Percentiles rank a stretch among this genome's conserved stretches.
Conservation (phyloP, 805 yeast genomes). For the Candida boleticola region DNA sequence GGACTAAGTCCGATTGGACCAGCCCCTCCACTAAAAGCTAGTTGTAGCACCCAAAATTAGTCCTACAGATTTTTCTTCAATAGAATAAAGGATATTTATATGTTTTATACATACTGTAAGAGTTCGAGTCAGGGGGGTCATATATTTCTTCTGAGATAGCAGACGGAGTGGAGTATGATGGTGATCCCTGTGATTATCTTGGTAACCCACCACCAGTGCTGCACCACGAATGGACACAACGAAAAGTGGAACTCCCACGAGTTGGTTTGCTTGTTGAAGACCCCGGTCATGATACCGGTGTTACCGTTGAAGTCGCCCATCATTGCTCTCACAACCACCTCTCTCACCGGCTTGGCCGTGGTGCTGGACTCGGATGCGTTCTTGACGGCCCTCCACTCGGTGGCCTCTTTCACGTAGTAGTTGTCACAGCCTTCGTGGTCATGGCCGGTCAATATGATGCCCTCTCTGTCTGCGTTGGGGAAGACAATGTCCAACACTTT, state of each 20-base stretch:
- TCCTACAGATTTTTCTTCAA: no score
- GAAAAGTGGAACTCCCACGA: conserved; percentile 68
- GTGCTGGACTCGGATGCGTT: conserved; percentile 6
- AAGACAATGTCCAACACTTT: conserved; percentile 71
- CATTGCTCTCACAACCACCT: conserved; percentile 84
- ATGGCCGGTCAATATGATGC: conserved; percentile 88
- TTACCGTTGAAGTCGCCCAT: conserved; percentile 97
- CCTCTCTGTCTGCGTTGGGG: conserved; percentile 58
- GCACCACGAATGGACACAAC: conserved; percentile 79
- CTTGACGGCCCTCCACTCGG: conserved; percentile 14
- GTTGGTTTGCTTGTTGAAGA: conserved; percentile 40
- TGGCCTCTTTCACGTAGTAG: conserved; percentile 20
- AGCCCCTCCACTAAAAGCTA: no score
- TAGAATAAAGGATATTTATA: no score
- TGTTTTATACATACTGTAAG: no score
- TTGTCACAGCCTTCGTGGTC: conserved; percentile 93
- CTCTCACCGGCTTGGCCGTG: conserved; percentile 49
- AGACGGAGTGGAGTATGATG: conserved; percentile 27
- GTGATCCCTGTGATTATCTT: conserved; percentile 45
- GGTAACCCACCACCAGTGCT: conserved; percentile 95
- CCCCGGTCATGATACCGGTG: conserved; percentile 81
- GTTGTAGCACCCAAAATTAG: no score
- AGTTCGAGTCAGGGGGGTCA: no score
- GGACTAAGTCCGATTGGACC: no score
- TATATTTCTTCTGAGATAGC: no score